Percentiles rank a stretch among this genome's conserved stretches.
Conservation (phyloP, 2,329 filamentous ascomycete species). For the Ceratocystis smalleyi region DNA sequence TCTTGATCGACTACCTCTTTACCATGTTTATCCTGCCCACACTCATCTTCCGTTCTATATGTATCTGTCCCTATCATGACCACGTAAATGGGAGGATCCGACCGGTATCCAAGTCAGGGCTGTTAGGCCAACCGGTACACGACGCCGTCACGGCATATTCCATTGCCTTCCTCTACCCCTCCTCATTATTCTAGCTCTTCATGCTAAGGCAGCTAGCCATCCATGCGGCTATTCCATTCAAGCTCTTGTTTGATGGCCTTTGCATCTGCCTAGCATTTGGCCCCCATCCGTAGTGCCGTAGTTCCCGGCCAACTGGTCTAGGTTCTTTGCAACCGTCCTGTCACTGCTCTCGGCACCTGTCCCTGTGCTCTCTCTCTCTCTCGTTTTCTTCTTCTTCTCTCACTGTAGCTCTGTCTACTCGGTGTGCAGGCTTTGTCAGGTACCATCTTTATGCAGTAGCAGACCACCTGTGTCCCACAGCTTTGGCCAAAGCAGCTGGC, state of each 20-base stretch:
- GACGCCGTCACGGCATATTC: neutral
- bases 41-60: neutral
- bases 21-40: neutral
- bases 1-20: neutral
- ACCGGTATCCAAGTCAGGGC: neutral
- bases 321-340: neutral
- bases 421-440: neutral
- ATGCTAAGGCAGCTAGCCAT: neutral
- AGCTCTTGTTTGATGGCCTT: neutral
- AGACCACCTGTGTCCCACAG: no score
- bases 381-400: neutral
- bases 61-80: neutral
- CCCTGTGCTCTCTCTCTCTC: neutral
- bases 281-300: neutral
- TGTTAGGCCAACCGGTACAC: neutral
- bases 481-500: no score
- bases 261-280: neutral
- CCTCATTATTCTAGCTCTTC: neutral
- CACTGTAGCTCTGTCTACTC: neutral
- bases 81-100: no score
- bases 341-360: neutral
- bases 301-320: neutral
- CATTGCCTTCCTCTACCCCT: neutral
- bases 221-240: neutral
- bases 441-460: no score